Evolutionary conservation across 2,329 filamentous ascomycete genomes (phyloP).

Genomic region (Fusarium nisikadoi): DNA sequence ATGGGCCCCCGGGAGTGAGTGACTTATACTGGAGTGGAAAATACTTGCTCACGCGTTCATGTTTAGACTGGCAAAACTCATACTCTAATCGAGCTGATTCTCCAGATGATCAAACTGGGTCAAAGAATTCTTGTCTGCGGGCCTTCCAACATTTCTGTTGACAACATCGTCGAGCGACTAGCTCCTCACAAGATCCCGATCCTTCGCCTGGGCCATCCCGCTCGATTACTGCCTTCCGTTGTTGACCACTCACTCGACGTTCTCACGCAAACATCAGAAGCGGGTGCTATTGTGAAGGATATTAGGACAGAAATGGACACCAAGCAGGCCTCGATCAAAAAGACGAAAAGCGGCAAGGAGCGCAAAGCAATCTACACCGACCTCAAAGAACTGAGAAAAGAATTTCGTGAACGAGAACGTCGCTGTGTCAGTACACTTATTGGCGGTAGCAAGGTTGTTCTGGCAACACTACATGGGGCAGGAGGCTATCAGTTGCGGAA

Average conservation of each 20-base stretch:
- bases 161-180: slow-evolving; percentile 96
- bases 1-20: slow-evolving; percentile 85
- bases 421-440: slow-evolving; percentile 83
- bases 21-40: neutral
- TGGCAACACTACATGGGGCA: slow-evolving; percentile 92
- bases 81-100: slow-evolving; percentile 92
- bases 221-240: slow-evolving; percentile 87
- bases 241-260: slow-evolving; percentile 91
- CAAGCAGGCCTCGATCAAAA: slow-evolving; percentile 88
- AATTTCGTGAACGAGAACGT: slow-evolving; percentile 86
- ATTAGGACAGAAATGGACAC: slow-evolving; percentile 92
- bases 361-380: slow-evolving; percentile 85
- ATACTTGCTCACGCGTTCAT: slow-evolving; percentile 3
- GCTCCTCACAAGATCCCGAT: slow-evolving; percentile 87
- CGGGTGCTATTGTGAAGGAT: slow-evolving; percentile 88
- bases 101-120: slow-evolving; percentile 82
- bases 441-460: slow-evolving; percentile 82
- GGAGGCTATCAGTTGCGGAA: slow-evolving; percentile 84
- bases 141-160: slow-evolving; percentile 95
- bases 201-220: slow-evolving; percentile 90
- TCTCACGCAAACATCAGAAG: slow-evolving; percentile 89
- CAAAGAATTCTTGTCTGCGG: slow-evolving; percentile 91
- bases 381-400: slow-evolving; percentile 84
- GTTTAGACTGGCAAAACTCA: slow-evolving; percentile 90
- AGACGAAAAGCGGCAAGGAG: slow-evolving; percentile 84